A percentile compares a stretch with the other conserved stretches of the same genome.
Conservation (phyloP, 495 filamentous ascomycete genomes). For the Coniosporium apollinis region DNA sequence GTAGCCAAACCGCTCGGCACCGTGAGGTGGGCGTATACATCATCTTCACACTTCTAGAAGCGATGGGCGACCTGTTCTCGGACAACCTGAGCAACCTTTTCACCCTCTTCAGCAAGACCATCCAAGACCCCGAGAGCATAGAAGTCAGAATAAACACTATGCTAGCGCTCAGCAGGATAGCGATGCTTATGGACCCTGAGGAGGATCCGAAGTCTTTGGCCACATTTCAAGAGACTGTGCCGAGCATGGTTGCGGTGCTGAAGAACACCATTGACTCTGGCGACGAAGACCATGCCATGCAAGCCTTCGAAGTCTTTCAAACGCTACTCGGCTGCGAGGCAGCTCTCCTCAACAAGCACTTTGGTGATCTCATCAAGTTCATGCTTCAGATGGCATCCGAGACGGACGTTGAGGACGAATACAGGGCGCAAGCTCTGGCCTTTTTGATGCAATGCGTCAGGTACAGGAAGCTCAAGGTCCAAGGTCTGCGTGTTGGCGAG, state of each 20-base stretch:
- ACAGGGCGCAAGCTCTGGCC: conserved; percentile 71
- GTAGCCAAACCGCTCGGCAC: conserved; percentile 52
- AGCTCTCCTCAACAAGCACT: conserved; percentile 64
- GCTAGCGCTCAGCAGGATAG: conserved; percentile 75
- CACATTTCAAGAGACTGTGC: conserved; percentile 60
- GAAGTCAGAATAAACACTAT: conserved; percentile 92
- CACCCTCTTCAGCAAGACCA: conserved; percentile 68
- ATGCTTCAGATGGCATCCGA: conserved; percentile 78
- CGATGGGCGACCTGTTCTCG: conserved; percentile 58
- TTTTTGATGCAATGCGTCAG: conserved; percentile 86
- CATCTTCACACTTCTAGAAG: conserved; percentile 77
- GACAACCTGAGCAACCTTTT: conserved; percentile 66
- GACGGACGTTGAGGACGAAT: conserved; percentile 61
- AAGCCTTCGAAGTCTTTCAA: conserved; percentile 95
- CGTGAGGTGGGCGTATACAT: conserved; percentile 87
- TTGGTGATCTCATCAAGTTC: conserved; percentile 80
- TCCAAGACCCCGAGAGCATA: conserved; percentile 75
- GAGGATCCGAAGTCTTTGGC: conserved; percentile 56
- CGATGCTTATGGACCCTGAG: conserved; percentile 74
- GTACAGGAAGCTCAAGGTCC: conserved; percentile 90
- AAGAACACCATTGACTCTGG: conserved; percentile 60
- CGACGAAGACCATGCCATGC: conserved; percentile 73
- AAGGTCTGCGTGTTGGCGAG: conserved; percentile 65
- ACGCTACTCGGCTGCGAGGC: conserved; percentile 81
- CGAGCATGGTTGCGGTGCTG: conserved; percentile 76